Evolutionary conservation across 208 protist genomes (phyloP).

Genomic region (Crithidia acanthocephali): DNA sequence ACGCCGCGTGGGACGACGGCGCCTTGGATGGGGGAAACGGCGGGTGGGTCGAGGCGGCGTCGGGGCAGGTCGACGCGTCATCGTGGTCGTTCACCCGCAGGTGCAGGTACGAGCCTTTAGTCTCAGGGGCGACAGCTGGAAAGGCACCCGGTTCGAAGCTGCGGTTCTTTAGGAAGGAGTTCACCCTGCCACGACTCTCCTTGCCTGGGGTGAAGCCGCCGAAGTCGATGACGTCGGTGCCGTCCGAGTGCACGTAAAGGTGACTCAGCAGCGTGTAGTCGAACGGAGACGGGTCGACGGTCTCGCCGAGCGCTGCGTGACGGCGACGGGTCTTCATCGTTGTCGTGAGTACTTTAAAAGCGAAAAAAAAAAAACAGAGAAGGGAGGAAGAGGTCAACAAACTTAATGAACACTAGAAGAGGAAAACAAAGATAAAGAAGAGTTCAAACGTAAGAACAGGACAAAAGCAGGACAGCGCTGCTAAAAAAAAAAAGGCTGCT

Average conservation of each 20-base stretch:
- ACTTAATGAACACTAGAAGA: too few species aligned
- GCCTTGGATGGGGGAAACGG: background rate
- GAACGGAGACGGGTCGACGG: conserved; percentile 58
- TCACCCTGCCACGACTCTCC: conserved; percentile 30
- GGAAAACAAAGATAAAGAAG: too few species aligned
- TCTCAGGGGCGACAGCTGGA: conserved; percentile 10
- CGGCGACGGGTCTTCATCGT: conserved; percentile 71
- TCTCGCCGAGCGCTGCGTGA: conserved; percentile 31
- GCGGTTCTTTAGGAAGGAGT: conserved; percentile 49
- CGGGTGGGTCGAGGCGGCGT: background rate
- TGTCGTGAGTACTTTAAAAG: too few species aligned
- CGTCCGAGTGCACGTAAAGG: conserved; percentile 74
- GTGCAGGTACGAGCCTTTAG: conserved; percentile 45
- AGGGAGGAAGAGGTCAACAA: conserved; percentile 3
- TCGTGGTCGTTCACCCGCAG: conserved; percentile 40
- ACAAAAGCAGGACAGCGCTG: too few species aligned
- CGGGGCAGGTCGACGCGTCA: conserved; percentile 1
- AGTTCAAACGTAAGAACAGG: too few species aligned
- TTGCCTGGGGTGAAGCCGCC: conserved; percentile 46
- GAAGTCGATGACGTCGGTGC: conserved; percentile 83
- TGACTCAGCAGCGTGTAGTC: conserved; percentile 76
- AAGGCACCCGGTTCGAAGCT: conserved; percentile 29
- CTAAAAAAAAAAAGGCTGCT: too few species aligned
- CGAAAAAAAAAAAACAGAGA: conserved; percentile 16
- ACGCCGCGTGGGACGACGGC: background rate